Base-by-base conservation (phyloP, 192 early-diverging fungal genomes). In the Dispira simplex region DNA sequence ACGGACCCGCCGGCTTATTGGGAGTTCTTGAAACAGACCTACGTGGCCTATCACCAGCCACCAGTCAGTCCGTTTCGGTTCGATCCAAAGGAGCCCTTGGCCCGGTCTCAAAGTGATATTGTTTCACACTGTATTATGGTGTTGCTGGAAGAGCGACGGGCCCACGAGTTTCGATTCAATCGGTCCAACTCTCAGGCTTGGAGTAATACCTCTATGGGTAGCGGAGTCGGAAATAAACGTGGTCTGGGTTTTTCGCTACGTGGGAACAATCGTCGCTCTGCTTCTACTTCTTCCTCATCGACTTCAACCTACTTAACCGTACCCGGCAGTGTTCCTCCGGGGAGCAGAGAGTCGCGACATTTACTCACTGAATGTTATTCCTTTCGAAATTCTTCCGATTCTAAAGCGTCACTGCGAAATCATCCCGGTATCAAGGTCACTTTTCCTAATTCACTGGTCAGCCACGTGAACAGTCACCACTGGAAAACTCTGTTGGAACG, bases 391-490 rank as follows among this genome's bases (percentile, higher is more conserved):
- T 25, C 10, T 18, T 20, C 51, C 20, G 26, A 26, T 43, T 62
- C 59, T 1, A 14, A 45, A 45, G 25, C 39, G n/a, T 62, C 59
- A 1, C 59, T 62, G 5, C 32, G 44, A 39, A 25, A 46, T 18
- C 59, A 23, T 18, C 59, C 59, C 12, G 43, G 20, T 5, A 25
- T 62, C 11, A 45, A 62, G n/a, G 14, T 20, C 14, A 46, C 20
- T 25, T 32, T 44, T 11, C 59, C 59, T 20, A 62, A 62, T 45
- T 46, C 59, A 21, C 44, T 62, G 59, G 59, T 62, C n/a, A 62
- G 46, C 46, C 23, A 23, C 20, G 44, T 62, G 44, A 62, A 62
- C 20, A 46, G 44, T 21, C 59, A 45, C 4, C 59, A 43, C 9
- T 62, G 59, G 59, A 20, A 62, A n/a, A 14, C 20, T 18, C 25